Percentiles rank a stretch among this genome's conserved stretches.
Evolutionary conservation across 2,329 filamentous ascomycete genomes (phyloP).

Genomic region (Penicillium sp.): DNA sequence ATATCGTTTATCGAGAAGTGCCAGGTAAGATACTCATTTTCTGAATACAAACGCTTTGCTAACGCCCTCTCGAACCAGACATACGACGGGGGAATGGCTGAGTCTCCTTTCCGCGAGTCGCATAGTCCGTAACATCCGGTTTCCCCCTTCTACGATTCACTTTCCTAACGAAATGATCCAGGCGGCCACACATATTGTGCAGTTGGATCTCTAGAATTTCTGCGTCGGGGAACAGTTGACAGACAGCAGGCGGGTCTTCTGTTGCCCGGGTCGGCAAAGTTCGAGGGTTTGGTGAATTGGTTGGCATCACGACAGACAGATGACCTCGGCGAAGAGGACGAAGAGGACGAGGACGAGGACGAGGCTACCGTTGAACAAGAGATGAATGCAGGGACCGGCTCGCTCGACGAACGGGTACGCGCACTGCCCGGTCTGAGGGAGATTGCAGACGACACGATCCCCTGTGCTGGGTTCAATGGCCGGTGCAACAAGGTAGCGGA

Average conservation of each 20-base stretch:
- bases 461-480: constrained; percentile 78
- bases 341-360: constrained; percentile 13
- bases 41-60: not conserved
- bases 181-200: constrained; percentile 91
- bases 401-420: constrained; percentile 26
- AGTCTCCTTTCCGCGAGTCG: constrained; percentile 75
- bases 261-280: constrained; percentile 28
- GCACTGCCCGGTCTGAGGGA: constrained; percentile 28
- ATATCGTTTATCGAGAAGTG: constrained; percentile 68
- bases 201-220: constrained; percentile 70
- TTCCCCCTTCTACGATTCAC: constrained; percentile 2
- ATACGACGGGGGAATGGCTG: constrained; percentile 81
- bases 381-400: constrained; percentile 10
- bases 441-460: constrained; percentile 32
- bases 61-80: constrained; percentile 51
- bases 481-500: constrained; percentile 88
- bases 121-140: constrained; percentile 59
- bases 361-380: not conserved
- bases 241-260: constrained; percentile 21
- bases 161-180: constrained; percentile 38
- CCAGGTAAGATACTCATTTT: constrained; percentile 44
- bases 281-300: constrained; percentile 50
- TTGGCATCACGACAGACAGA: constrained; percentile 64
- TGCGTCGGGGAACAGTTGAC: constrained; percentile 59
- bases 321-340: constrained; percentile 46